phyloP scores from a whole-genome alignment of 352 stramenopile species.

The Globisporangium carolinianum region DNA sequence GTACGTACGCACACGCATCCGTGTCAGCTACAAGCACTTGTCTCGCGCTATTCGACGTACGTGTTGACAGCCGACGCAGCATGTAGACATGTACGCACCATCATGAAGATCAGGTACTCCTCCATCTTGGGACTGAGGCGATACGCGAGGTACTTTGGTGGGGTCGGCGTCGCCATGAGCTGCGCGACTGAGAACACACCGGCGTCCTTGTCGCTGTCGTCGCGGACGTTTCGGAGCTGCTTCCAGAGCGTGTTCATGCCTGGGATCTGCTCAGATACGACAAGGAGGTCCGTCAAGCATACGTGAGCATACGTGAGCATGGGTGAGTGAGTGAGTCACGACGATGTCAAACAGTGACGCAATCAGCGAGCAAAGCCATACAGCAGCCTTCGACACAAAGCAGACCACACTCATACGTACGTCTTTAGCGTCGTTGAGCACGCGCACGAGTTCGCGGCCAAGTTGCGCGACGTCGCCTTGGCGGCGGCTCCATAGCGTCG shows the following conservation, averaged over 20 bases:
- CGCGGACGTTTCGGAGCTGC: conserved; percentile 58
- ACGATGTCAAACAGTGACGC: background rate
- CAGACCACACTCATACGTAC: conserved; percentile 19
- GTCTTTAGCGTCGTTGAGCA: conserved; percentile 77
- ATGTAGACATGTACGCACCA: conserved; percentile 26
- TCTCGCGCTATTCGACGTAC: no score
- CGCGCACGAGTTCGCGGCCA: conserved; percentile 69
- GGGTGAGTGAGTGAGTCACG: background rate
- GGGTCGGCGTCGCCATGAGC: conserved; percentile 69
- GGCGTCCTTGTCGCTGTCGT: conserved; percentile 49
- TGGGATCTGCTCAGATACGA: conserved; percentile 32
- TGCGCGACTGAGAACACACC: conserved; percentile 54
- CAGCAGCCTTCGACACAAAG: no score
- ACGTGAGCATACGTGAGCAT: conserved; percentile 1
- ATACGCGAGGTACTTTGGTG: conserved; percentile 70
- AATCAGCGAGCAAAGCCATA: background rate
- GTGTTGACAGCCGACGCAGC: background rate
- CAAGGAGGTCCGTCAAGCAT: background rate
- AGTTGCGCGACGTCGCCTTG: conserved; percentile 61
- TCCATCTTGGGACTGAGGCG: conserved; percentile 83
- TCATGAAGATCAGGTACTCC: conserved; percentile 83
- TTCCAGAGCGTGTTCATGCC: conserved; percentile 83
- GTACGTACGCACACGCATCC: background rate
- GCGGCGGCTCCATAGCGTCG: conserved; percentile 59
- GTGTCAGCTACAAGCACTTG: no score